Base-by-base conservation (phyloP, 2,329 filamentous ascomycete species). In the Lithohypha guttulata region DNA sequence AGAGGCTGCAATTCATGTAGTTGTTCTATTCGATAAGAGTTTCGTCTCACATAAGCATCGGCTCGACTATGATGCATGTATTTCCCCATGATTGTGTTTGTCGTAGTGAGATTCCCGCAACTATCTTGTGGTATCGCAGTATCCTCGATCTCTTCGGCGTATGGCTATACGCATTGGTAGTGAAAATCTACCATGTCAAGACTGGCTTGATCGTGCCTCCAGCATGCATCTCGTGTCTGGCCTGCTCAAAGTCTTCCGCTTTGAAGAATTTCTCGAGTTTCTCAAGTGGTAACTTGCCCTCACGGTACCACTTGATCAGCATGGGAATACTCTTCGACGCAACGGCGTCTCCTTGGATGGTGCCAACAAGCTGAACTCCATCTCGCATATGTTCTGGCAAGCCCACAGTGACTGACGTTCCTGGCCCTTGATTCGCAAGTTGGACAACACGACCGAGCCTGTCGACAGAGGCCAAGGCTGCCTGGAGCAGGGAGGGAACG, bases 361-460 rank as follows among this genome's bases (percentile, higher is more conserved):
- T n/a, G n/a, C n/a, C n/a, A 27, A 71, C 63, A 10, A 64, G 60
- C 10, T 66, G 66, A 0, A 68, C 68, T 3, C 68, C 63, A 28
- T 66, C 67, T 23, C 61, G 59, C 44, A 68, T 70, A 0, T 66
- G 69, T 8, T 53, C 54, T 6, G 59, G 55, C 2, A 47, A 20
- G 6, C 61, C 58, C 3, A 73, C 43, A 2, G 54, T 54, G 14
- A 71, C 41, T n/a, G 58, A 57, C 4, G 60, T 56, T 2, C 64
- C 62, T 2, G 63, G 59, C 26, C 63, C 60, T 4, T 68, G 60
- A 0, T 63, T 63, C 1, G 70, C 70, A 13, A 73, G 64, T 46
- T 71, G 65, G 4, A 72, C 59, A 17, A 71, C 59, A 43, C 65
- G 65, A 1, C 68, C 70, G 41, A 59, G 60, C 20, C 61, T 61